Conservation (phyloP, 208 protist genomes). For the Porcisia deanei region DNA sequence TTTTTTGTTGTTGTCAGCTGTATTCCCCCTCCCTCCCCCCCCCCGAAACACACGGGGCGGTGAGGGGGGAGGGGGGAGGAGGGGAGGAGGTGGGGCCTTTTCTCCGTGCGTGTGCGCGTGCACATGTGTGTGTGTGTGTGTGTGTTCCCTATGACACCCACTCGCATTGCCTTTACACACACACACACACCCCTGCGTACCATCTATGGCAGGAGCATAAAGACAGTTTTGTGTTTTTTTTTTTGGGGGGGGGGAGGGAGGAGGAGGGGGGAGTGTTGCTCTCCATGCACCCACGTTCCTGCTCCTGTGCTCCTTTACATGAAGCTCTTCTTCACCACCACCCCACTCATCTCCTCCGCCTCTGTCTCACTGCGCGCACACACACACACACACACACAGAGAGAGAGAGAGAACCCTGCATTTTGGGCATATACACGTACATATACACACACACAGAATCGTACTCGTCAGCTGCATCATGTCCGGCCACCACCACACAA, state of each 20-base stretch:
- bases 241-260: neutral
- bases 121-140: neutral
- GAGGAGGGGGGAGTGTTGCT: neutral
- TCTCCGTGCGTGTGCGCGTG: too few species aligned
- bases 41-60: too few species aligned
- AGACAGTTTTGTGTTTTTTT: neutral
- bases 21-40: too few species aligned
- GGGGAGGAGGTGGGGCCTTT: too few species aligned
- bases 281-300: too few species aligned
- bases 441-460: slow-evolving; percentile 1
- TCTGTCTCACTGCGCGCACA: neutral
- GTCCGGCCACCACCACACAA: slow-evolving; percentile 67
- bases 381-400: neutral
- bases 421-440: neutral
- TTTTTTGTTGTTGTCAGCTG: too few species aligned
- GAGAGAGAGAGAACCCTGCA: neutral
- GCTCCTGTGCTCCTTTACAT: too few species aligned
- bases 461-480: slow-evolving; percentile 21
- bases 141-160: neutral
- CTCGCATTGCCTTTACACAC: neutral
- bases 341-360: neutral
- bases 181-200: neutral
- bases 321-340: too few species aligned
- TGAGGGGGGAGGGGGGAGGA: neutral
- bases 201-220: too few species aligned